These are phyloP conservation scores for Rhamnella rubrinervis DNA, from an alignment of 331 rosid species.

Conservation along the genomic window DNA sequence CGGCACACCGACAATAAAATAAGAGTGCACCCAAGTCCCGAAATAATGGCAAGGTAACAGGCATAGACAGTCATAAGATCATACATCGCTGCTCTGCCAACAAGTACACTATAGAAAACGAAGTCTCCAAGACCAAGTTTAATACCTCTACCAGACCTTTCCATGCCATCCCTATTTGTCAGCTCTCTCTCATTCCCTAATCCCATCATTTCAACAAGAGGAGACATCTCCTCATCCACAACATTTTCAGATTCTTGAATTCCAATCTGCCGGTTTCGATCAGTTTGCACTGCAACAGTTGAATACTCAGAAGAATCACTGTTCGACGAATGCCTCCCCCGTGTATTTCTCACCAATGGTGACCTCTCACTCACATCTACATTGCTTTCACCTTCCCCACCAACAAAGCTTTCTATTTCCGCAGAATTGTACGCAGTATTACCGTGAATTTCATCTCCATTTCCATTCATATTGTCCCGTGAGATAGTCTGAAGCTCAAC, in stretches of 20 bases:
- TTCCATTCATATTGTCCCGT: conserved; percentile 16
- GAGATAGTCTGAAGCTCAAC: conserved; percentile 72
- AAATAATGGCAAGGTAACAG: conserved; percentile 92
- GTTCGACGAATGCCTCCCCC: conserved; percentile 34
- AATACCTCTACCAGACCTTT: conserved; percentile 58
- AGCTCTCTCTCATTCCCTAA: conserved; percentile 34
- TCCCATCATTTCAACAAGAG: conserved; percentile 57
- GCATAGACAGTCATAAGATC: conserved; percentile 97
- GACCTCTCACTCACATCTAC: conserved; percentile 55
- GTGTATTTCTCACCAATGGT: conserved; percentile 44
- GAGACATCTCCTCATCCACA: conserved; percentile 59
- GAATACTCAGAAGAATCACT: conserved; percentile 42
- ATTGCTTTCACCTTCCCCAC: conserved; percentile 21
- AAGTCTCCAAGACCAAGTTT: conserved; percentile 96
- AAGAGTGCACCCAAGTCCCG: conserved; percentile 89
- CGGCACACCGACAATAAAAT: conserved; percentile 76
- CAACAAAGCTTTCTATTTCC: conserved; percentile 18
- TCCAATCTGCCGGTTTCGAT: conserved; percentile 27
- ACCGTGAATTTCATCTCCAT: conserved; percentile 9
- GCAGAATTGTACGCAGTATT: conserved; percentile 24
- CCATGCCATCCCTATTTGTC: conserved; percentile 33
- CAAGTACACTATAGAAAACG: conserved; percentile 94
- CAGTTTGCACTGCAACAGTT: conserved; percentile 20
- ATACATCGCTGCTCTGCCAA: conserved; percentile 95
- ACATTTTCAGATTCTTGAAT: conserved; percentile 34